These are phyloP conservation scores for Linum trigynum DNA, from an alignment of 345 rosid species.

Conservation along the genomic window DNA sequence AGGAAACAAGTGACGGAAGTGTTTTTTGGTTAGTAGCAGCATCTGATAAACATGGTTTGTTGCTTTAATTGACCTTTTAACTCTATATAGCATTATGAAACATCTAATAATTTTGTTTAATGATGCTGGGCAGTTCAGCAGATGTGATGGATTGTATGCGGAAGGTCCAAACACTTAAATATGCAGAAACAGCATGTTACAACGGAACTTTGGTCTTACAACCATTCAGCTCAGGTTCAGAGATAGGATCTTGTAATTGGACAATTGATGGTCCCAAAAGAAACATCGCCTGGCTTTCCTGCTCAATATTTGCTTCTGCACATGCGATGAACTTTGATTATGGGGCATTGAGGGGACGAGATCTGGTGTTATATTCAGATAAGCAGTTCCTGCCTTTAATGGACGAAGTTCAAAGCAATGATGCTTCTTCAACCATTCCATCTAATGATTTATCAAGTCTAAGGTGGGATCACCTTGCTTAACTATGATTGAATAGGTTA, in stretches of 20 bases:
- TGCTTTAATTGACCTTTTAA: not conserved
- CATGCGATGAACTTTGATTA: constrained; percentile 58
- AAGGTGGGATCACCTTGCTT: constrained; percentile 29
- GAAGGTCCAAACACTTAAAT: constrained; percentile 55
- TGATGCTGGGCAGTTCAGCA: constrained; percentile 44
- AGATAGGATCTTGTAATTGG: constrained; percentile 92
- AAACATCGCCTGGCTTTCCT: constrained; percentile 43
- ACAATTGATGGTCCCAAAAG: constrained; percentile 43
- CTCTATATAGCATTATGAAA: not conserved
- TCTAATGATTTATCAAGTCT: constrained; percentile 23
- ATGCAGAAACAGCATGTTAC: constrained; percentile 68
- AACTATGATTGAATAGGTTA: not conserved
- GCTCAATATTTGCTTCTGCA: constrained; percentile 46
- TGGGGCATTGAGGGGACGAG: constrained; percentile 38
- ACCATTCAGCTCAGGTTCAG: constrained; percentile 74
- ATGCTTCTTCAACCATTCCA: constrained; percentile 12
- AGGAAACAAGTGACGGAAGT: no score
- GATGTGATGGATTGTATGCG: constrained; percentile 56
- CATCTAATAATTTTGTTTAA: constrained; percentile 5
- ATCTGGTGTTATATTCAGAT: constrained; percentile 56
- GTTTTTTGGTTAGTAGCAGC: no score
- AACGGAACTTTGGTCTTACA: constrained; percentile 57
- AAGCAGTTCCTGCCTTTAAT: constrained; percentile 29
- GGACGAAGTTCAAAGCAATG: constrained; percentile 26
- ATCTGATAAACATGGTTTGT: not conserved